Conservation (phyloP, 1,284 basidiomycete genomes). For the Heterobasidion irregulare region DNA sequence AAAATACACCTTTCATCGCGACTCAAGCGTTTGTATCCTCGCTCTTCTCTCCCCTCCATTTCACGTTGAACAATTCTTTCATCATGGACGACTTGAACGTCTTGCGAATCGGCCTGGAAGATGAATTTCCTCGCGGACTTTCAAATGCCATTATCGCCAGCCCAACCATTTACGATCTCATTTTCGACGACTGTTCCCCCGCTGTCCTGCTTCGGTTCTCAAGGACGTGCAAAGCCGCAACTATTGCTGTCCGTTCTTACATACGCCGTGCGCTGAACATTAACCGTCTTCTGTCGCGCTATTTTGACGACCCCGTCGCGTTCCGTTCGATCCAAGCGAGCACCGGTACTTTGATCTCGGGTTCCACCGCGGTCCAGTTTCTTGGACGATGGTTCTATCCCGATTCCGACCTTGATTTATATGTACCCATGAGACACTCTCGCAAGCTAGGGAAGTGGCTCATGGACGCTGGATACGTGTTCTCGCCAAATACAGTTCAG, state of each 20-base stretch:
- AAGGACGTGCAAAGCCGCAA: neutral
- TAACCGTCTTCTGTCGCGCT: slow-evolving; percentile 8
- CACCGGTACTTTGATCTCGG: slow-evolving; percentile 38
- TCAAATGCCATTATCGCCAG: too few relatives aligned
- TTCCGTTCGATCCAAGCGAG: slow-evolving; percentile 36
- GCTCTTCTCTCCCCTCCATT: too few relatives aligned
- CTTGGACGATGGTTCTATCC: slow-evolving; percentile 34
- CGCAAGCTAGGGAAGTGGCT: neutral
- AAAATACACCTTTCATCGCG: too few relatives aligned
- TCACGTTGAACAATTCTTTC: too few relatives aligned
- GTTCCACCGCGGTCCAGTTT: slow-evolving; percentile 42
- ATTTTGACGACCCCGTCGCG: slow-evolving; percentile 18
- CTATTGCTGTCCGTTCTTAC: slow-evolving; percentile 1
- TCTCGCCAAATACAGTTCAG: neutral
- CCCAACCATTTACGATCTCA: neutral
- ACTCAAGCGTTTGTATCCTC: too few relatives aligned
- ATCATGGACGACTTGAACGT: too few relatives aligned
- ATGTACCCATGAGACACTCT: slow-evolving; percentile 20
- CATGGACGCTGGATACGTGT: neutral
- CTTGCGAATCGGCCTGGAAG: too few relatives aligned
- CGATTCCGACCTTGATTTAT: slow-evolving; percentile 40
- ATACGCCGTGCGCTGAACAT: slow-evolving; percentile 7
- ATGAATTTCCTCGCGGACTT: too few relatives aligned
- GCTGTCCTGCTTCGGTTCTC: neutral
- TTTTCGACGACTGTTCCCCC: neutral